These are phyloP conservation scores for Beta lomatogona DNA, from an alignment of 179 eudicot genomes.

Conservation along the genomic window DNA sequence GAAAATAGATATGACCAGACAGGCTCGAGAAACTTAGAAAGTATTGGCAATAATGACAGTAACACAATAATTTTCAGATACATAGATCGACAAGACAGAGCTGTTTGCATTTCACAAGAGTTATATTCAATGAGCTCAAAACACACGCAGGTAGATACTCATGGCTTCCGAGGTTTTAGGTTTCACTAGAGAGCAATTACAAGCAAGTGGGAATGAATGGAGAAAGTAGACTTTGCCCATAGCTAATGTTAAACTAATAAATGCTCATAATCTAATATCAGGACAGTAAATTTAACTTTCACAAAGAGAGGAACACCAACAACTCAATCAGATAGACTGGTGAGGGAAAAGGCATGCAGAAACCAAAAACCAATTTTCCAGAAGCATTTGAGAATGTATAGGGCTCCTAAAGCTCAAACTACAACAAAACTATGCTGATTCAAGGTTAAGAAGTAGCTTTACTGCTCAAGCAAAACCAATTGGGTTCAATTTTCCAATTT, in stretches of 20 bases:
- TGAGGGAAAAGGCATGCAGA: too few relatives aligned
- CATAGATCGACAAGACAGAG: background rate
- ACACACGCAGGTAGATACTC: background rate
- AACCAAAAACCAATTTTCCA: background rate
- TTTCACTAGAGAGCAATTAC: background rate
- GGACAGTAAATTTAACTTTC: background rate
- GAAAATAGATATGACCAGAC: background rate
- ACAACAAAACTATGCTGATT: background rate
- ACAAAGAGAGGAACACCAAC: background rate
- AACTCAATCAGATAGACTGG: background rate
- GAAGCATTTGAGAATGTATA: background rate
- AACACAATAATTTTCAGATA: background rate
- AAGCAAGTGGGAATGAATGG: background rate
- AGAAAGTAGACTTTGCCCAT: background rate
- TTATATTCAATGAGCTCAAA: too few relatives aligned
- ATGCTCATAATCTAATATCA: background rate
- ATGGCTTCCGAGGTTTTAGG: background rate
- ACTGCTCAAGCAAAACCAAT: background rate
- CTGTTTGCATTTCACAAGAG: background rate
- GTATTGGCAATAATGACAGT: background rate
- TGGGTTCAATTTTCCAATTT: slow-evolving; percentile 9
- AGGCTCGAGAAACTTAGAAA: background rate
- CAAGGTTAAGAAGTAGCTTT: background rate
- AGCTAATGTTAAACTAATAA: background rate
- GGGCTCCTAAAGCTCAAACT: background rate